Evolutionary conservation across 352 stramenopile genomes (phyloP).

Genomic region (Proteromonas lacertae): DNA sequence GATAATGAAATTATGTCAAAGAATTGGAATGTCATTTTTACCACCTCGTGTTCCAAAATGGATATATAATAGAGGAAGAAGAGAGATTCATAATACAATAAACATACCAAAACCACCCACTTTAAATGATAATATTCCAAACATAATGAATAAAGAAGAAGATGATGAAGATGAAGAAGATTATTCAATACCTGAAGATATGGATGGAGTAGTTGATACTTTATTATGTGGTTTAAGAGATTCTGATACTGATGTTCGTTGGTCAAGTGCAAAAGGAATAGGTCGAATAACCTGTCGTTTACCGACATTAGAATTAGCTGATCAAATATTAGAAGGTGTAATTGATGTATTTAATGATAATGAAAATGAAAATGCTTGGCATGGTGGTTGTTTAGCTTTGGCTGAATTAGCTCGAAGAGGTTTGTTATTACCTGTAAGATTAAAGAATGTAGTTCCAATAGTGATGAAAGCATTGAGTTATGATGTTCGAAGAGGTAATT

Average conservation of each 20-base stretch:
- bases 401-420: slow-evolving; percentile 69
- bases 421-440: slow-evolving; percentile 54
- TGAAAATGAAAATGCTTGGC: slow-evolving; percentile 66
- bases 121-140: background rate
- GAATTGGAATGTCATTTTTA: slow-evolving; percentile 63
- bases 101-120: background rate
- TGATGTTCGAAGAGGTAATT: slow-evolving; percentile 59
- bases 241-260: too few species aligned
- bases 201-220: too few species aligned
- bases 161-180: too few species aligned
- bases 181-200: too few species aligned
- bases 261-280: slow-evolving; percentile 90
- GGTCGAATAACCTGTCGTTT: slow-evolving; percentile 70
- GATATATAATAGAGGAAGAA: slow-evolving; percentile 65
- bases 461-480: slow-evolving; percentile 54
- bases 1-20: slow-evolving; percentile 77
- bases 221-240: too few species aligned
- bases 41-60: slow-evolving; percentile 60
- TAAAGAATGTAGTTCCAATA: slow-evolving; percentile 56
- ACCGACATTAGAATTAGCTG: slow-evolving; percentile 53
- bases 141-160: background rate
- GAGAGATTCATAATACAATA: slow-evolving; percentile 63
- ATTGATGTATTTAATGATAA: slow-evolving; percentile 57
- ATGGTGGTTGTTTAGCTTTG: slow-evolving; percentile 75
- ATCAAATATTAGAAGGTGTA: slow-evolving; percentile 80